A percentile compares a stretch with the other conserved stretches of the same genome.
Conservation (phyloP, 2,329 filamentous ascomycete genomes). For the Stagonosporopsis tanaceti region DNA sequence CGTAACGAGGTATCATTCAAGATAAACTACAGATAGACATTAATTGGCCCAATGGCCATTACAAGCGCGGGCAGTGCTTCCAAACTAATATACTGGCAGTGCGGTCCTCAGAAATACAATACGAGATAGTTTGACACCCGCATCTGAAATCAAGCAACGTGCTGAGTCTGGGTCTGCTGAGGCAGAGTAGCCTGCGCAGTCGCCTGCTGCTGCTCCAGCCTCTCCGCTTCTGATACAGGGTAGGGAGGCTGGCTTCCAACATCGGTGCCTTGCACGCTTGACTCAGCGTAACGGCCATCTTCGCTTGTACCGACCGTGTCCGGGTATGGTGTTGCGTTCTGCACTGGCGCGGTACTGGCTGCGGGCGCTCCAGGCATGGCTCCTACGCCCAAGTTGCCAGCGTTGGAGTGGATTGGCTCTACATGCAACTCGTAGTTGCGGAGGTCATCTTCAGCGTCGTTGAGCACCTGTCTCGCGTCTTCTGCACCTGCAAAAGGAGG, state of each 20-base stretch:
- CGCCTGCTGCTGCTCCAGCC: conserved; percentile 35
- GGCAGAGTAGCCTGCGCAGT: conserved; percentile 6
- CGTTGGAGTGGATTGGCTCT: conserved; percentile 62
- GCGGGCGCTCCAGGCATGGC: conserved; percentile 50
- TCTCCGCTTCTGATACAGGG: conserved; percentile 42
- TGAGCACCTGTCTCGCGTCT: conserved; percentile 83
- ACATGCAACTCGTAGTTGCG: conserved; percentile 72
- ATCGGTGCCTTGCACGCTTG: conserved; percentile 30
- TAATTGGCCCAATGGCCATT: neutral
- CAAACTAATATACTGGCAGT: conserved; percentile 5
- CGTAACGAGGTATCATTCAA: neutral
- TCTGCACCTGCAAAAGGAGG: conserved; percentile 70
- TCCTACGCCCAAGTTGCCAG: conserved; percentile 58
- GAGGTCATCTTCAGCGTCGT: conserved; percentile 90
- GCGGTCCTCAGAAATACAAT: neutral
- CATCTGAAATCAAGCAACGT: conserved; percentile 4
- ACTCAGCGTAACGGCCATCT: conserved; percentile 33
- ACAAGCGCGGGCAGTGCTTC: neutral
- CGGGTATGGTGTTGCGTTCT: conserved; percentile 4
- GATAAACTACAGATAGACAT: neutral
- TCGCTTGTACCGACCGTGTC: conserved; percentile 26
- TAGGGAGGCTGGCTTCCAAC: conserved; percentile 39
- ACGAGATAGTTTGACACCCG: neutral
- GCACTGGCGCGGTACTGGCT: neutral
- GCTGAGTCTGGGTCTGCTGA: conserved; percentile 6